Conservation (phyloP, 192 early-diverging fungal species). For the Entophlyctis luteolus region DNA sequence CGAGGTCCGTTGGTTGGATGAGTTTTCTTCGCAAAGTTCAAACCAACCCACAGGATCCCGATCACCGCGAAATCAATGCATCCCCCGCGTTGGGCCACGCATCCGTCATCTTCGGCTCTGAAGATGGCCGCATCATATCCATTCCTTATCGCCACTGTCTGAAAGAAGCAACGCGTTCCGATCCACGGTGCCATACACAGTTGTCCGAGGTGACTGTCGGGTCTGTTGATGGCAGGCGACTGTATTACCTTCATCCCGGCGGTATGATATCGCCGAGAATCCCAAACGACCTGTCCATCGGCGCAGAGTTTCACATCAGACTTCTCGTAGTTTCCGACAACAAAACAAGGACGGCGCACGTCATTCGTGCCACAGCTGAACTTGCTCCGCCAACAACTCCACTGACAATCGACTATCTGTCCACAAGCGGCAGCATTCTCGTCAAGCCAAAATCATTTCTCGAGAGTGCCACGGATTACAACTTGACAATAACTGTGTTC, state of each 20-base stretch:
- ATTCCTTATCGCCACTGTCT: slow-evolving; percentile 19
- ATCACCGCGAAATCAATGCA: slow-evolving; percentile 26
- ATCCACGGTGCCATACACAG: neutral
- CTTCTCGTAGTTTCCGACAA: slow-evolving; percentile 19
- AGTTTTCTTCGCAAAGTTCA: neutral
- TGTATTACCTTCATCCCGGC: slow-evolving; percentile 19
- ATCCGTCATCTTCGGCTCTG: slow-evolving; percentile 14
- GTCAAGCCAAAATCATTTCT: neutral
- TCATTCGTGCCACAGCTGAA: slow-evolving; percentile 9
- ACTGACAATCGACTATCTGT: slow-evolving; percentile 6
- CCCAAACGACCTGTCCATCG: neutral
- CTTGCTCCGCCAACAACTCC: neutral
- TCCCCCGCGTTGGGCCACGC: slow-evolving; percentile 18
- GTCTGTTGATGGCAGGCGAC: neutral
- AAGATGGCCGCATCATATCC: slow-evolving; percentile 20
- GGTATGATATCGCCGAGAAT: slow-evolving; percentile 6
- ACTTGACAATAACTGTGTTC: slow-evolving; percentile 18
- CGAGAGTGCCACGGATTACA: slow-evolving; percentile 1
- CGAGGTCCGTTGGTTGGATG: neutral
- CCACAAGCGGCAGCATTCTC: slow-evolving; percentile 4
- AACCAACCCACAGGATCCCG: neutral
- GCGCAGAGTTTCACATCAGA: slow-evolving; percentile 7
- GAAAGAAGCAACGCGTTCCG: neutral
- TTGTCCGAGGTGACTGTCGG: neutral
- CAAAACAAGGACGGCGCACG: slow-evolving; percentile 12